Percentiles rank a stretch among this genome's conserved stretches.
These are phyloP conservation scores for Boletellus ananiceps DNA, from an alignment of 768 basidiomycete species.

Conservation along the genomic window DNA sequence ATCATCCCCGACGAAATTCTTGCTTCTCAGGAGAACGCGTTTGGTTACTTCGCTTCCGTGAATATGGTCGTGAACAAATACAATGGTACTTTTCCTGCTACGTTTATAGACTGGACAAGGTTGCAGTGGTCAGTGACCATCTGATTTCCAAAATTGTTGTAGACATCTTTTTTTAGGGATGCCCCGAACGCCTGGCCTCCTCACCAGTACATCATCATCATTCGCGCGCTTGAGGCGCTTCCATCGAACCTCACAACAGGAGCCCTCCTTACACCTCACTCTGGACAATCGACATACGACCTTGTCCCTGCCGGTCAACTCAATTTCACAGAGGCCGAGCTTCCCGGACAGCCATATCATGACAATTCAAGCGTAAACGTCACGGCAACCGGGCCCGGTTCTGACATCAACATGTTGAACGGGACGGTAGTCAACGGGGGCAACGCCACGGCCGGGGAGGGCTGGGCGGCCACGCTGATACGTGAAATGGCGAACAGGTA, in stretches of 20 bases:
- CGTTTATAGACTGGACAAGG: conserved; percentile 67
- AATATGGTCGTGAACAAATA: conserved; percentile 80
- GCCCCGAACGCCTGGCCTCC: conserved; percentile 89
- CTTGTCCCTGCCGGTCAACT: conserved; percentile 77
- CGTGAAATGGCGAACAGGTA: conserved; percentile 85
- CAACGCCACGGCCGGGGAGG: conserved; percentile 54
- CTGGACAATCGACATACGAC: conserved; percentile 55
- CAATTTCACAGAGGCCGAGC: conserved; percentile 60
- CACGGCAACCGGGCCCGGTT: conserved; percentile 46
- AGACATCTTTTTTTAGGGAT: conserved; percentile 46
- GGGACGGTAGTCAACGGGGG: conserved; percentile 62
- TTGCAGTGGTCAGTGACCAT: conserved; percentile 63
- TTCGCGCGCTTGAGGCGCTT: conserved; percentile 71
- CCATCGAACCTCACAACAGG: conserved; percentile 68
- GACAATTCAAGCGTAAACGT: conserved; percentile 39
- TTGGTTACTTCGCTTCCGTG: conserved; percentile 67
- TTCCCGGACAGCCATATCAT: conserved; percentile 63
- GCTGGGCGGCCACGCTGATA: conserved; percentile 58
- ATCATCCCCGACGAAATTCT: conserved; percentile 75
- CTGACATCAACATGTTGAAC: conserved; percentile 56
- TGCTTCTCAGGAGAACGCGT: conserved; percentile 51
- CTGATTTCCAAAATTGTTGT: not conserved
- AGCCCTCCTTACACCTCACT: conserved; percentile 46
- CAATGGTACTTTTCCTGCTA: conserved; percentile 81
- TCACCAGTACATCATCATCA: conserved; percentile 74